Percentiles rank a stretch among this genome's conserved stretches.
These are phyloP conservation scores for Trichocomaceae sp. DNA, from an alignment of 2,329 filamentous ascomycete genomes.

Conservation along the genomic window DNA sequence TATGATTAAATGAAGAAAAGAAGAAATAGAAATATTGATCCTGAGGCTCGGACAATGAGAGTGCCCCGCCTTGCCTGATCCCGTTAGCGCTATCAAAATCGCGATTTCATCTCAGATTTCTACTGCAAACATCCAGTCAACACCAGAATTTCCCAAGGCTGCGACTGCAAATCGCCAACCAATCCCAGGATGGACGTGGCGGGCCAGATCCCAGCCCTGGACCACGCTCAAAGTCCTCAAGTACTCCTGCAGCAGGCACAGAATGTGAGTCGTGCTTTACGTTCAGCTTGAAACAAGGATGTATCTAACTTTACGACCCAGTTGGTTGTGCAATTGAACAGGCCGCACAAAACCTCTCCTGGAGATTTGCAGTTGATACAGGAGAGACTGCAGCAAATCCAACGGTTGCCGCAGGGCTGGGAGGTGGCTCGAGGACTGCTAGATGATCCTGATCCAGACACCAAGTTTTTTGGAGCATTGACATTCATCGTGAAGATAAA, in stretches of 20 bases:
- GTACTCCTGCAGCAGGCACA: conserved; percentile 25
- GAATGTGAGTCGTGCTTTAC: conserved; percentile 17
- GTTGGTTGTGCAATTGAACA: conserved; percentile 37
- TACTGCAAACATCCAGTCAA: not conserved
- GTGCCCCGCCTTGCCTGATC: conserved; percentile 10
- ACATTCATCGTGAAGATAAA: conserved; percentile 95
- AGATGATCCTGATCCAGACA: conserved; percentile 60
- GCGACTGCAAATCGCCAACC: not conserved
- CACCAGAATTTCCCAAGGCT: not conserved
- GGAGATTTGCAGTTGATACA: conserved; percentile 52
- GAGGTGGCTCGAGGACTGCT: conserved; percentile 72
- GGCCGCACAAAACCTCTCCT: conserved; percentile 40
- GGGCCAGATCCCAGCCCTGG: conserved; percentile 22
- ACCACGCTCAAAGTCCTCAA: conserved; percentile 21
- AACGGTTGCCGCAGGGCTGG: conserved; percentile 78
- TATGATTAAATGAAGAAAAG: too few species aligned
- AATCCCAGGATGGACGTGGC: conserved; percentile 18
- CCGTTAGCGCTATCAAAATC: conserved; percentile 18
- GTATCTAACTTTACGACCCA: conserved; percentile 17
- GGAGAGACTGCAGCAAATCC: conserved; percentile 68
- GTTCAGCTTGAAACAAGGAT: not conserved
- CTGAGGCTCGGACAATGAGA: not conserved
- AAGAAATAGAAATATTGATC: too few species aligned
- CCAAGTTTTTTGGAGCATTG: conserved; percentile 86
- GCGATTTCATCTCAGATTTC: not conserved